Evolutionary conservation across 108 stramenopile genomes (phyloP), one percentile per base, ranked within the genome.

Genomic region (Chaetoceros muelleri): DNA sequence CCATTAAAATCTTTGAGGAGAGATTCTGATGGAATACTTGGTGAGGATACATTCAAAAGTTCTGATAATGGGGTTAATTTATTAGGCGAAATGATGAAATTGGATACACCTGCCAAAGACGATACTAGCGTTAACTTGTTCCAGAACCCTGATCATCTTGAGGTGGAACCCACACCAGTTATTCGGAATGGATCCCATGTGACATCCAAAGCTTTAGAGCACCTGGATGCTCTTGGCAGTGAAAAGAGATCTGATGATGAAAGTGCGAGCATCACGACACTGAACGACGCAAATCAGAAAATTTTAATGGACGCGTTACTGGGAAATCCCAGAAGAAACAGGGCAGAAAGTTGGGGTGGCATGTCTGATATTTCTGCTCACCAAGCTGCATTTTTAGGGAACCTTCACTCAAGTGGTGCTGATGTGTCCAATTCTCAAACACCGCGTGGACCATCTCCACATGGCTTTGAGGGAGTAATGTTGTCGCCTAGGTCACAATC

Each of bases 331-430:
- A 61, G 72, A 55, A 55, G 87, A 47, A 67, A 82, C 49, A 78
- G 89, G 30, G 46, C 80, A 3, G 89, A 90, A 51, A 84, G 82
- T 58, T 90, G 88, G 88, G 88, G 88, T 49, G 88, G 76, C 20
- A 90, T 90, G 88, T 86, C 85, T 16, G 88, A 90, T 66, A 55
- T 89, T 21, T 82, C 80, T 44, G 50, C 19, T 7, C 22, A 49
- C 18, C 22, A 23, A 16, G 23, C 48, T 16, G 48, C 48, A 7
- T 49, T 24, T 7, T 7, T 24, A 7, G n/a, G n/a, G 3, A 21
- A 49, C 48, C 7, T 49, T 7, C 13, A 7, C 7, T 49, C 79
- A 48, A 74, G 69, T 45, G 82, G 74, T 23, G 76, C 69, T 8
- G 68, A 65, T 48, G 24, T 58, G 24, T 16, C 7, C 18, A 18